Conservation (phyloP, 176 grass and related monocot genomes). For the Zoysia japonica region DNA sequence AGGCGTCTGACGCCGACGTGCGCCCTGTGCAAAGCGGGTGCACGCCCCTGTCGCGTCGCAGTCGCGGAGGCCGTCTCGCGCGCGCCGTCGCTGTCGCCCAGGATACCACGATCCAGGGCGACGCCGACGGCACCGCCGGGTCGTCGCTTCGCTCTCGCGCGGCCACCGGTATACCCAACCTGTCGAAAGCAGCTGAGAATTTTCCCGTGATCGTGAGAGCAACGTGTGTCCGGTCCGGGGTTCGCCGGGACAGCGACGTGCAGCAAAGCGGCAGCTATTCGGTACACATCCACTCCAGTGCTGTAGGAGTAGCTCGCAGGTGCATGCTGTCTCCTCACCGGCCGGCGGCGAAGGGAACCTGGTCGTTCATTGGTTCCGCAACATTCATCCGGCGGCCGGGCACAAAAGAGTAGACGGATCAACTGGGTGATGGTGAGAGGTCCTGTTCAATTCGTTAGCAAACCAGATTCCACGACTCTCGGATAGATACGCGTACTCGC, state of each 20-base stretch:
- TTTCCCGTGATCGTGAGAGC: neutral
- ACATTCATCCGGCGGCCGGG: neutral
- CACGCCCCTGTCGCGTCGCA: constrained; percentile 34
- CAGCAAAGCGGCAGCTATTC: neutral
- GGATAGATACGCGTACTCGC: too few relatives aligned
- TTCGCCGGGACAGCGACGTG: neutral
- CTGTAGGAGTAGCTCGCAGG: too few relatives aligned
- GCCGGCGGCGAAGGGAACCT: neutral
- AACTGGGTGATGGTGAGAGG: too few relatives aligned
- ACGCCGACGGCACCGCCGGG: constrained; percentile 31
- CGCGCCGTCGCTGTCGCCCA: constrained; percentile 32
- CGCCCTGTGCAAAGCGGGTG: constrained; percentile 19
- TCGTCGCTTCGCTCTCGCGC: neutral
- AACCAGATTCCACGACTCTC: too few relatives aligned
- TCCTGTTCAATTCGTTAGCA: too few relatives aligned
- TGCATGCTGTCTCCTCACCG: neutral
- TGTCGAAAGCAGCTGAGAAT: constrained; percentile 18
- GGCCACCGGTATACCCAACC: neutral
- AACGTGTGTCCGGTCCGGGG: neutral
- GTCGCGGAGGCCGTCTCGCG: constrained; percentile 27
- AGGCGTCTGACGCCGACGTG: constrained; percentile 30
- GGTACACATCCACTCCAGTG: neutral
- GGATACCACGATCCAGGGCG: constrained; percentile 44
- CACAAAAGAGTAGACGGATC: too few relatives aligned
- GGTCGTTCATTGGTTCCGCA: neutral